Percentiles rank a stretch among this genome's conserved stretches.
Conservation (phyloP, 768 basidiomycete species). For the Collybiopsis confluens region DNA sequence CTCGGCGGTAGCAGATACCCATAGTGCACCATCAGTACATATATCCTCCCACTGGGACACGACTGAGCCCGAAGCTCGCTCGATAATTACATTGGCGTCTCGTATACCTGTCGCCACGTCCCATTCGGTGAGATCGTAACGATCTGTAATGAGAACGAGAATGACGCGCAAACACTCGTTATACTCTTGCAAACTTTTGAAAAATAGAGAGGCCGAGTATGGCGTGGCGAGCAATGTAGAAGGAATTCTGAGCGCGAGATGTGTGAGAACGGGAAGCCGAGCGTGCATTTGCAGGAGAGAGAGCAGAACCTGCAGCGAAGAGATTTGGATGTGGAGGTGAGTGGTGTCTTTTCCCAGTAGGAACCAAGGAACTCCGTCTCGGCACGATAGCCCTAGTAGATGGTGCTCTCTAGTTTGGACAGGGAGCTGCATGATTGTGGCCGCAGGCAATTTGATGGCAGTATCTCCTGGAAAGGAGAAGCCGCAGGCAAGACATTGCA, state of each 20-base stretch:
- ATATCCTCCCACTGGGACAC: constrained; percentile 5
- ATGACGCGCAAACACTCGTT: neutral
- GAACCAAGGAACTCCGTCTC: constrained; percentile 30
- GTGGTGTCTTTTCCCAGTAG: constrained; percentile 26
- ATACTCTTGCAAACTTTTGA: constrained; percentile 1
- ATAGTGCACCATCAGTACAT: neutral
- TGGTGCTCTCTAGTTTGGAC: constrained; percentile 23
- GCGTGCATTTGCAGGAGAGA: constrained; percentile 15
- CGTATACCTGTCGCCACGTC: neutral
- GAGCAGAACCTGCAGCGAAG: constrained; percentile 14
- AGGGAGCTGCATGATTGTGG: constrained; percentile 1
- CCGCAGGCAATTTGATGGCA: constrained; percentile 10
- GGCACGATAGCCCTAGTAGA: constrained; percentile 28
- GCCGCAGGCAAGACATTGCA: constrained; percentile 30
- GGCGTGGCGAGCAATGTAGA: constrained; percentile 1
- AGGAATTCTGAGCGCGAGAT: constrained; percentile 21
- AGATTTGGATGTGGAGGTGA: constrained; percentile 26
- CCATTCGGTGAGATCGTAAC: neutral
- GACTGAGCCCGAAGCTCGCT: neutral
- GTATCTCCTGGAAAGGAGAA: constrained; percentile 26
- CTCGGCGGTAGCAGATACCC: neutral
- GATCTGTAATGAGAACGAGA: constrained; percentile 5
- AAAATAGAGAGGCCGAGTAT: neutral
- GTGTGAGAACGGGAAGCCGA: constrained; percentile 23
- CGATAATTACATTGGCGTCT: neutral